Evolutionary conservation across 164 flowering plant genomes (phyloP).

Genomic region (Piper betle): DNA sequence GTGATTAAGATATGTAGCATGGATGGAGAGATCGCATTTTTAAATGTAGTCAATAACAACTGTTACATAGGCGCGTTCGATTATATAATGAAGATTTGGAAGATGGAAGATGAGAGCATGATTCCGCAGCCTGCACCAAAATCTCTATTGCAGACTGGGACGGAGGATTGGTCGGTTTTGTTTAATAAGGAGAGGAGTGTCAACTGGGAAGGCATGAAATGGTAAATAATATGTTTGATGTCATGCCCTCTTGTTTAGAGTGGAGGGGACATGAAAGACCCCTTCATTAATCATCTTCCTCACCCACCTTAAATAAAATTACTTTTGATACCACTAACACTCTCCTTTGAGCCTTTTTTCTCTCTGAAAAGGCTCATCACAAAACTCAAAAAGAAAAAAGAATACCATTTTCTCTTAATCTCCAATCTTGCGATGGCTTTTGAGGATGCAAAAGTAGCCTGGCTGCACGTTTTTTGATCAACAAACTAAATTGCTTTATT

Average conservation of each 20-base stretch:
- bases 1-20: too few species aligned
- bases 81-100: neutral
- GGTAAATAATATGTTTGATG: neutral
- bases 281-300: neutral
- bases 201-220: neutral
- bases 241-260: constrained; percentile 1
- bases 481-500: too few species aligned
- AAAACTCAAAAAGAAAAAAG: neutral
- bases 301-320: neutral
- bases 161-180: neutral
- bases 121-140: neutral
- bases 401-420: neutral
- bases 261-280: neutral
- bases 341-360: too few species aligned
- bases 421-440: neutral
- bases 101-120: neutral
- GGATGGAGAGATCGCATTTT: too few species aligned
- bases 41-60: too few species aligned
- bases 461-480: too few species aligned
- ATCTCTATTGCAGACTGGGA: neutral
- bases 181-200: neutral
- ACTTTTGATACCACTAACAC: neutral
- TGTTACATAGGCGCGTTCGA: neutral
- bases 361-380: too few species aligned
- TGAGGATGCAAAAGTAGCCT: neutral